Percentiles rank a stretch among this genome's conserved stretches.
Conservation (phyloP, 306 rosid species). For the Malus sylvestris region DNA sequence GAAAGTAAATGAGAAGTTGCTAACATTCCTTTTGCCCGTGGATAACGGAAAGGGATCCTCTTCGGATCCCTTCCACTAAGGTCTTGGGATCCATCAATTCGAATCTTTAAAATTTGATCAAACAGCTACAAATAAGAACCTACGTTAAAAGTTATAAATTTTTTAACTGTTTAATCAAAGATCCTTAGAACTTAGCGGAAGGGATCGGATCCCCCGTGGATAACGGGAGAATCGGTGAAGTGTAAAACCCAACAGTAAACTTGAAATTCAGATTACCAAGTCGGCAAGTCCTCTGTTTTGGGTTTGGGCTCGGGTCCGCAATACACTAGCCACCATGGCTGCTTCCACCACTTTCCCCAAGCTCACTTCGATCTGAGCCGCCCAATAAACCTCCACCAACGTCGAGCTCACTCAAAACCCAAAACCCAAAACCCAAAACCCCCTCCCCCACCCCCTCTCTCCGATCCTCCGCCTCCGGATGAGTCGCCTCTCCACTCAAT, state of each 20-base stretch:
- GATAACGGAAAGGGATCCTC: no score
- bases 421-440: neutral
- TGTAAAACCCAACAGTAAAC: neutral
- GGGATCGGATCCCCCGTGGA: no score
- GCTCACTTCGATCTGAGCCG: neutral
- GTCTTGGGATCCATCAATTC: no score
- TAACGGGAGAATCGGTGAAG: neutral
- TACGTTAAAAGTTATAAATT: no score
- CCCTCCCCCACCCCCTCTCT: no score
- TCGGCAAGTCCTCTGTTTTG: neutral
- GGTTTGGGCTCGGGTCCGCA: neutral
- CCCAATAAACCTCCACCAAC: neutral
- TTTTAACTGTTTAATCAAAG: no score
- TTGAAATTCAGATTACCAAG: neutral
- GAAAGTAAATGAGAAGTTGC: no score
- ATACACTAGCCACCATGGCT: neutral
- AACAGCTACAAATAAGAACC: no score
- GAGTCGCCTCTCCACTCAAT: conserved; percentile 40
- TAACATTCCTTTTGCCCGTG: no score
- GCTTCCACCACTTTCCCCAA: neutral
- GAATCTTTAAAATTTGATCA: no score
- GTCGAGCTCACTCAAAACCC: neutral
- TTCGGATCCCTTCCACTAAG: no score
- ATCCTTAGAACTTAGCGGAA: no score
- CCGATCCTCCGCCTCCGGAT: neutral